Conservation (phyloP, 345 rosid genomes). For the Clarkia xantiana region DNA sequence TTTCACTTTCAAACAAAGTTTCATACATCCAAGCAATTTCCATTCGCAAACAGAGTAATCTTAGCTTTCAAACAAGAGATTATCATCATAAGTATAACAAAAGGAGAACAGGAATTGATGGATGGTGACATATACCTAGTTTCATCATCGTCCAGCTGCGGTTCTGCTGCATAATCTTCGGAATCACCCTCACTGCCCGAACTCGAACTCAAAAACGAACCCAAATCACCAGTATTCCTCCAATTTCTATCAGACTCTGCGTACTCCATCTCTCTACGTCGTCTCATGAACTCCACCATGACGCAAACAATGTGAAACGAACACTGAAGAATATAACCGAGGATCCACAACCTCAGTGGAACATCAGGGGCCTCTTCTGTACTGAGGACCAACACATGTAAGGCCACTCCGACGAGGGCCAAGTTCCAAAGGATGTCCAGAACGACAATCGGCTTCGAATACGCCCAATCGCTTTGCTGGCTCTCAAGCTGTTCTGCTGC, state of each 20-base stretch:
- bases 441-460: slow-evolving; percentile 50
- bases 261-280: slow-evolving; percentile 18
- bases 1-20: no score
- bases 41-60: no score
- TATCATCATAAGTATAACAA: background rate
- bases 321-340: slow-evolving; percentile 57
- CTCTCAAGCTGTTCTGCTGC: slow-evolving; percentile 93
- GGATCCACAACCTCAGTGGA: slow-evolving; percentile 65
- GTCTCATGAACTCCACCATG: slow-evolving; percentile 32
- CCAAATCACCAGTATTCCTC: slow-evolving; percentile 12
- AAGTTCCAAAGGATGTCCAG: slow-evolving; percentile 67
- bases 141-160: slow-evolving; percentile 18
- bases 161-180: slow-evolving; percentile 15
- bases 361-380: slow-evolving; percentile 35
- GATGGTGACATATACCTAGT: slow-evolving; percentile 22
- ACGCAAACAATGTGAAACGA: slow-evolving; percentile 55
- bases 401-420: slow-evolving; percentile 33
- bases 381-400: slow-evolving; percentile 35
- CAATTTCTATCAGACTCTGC: slow-evolving; percentile 6
- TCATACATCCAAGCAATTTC: no score
- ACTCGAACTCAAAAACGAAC: slow-evolving; percentile 8
- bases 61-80: background rate
- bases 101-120: background rate
- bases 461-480: slow-evolving; percentile 69
- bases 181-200: slow-evolving; percentile 24